A percentile compares a stretch with the other conserved stretches of the same genome.
Evolutionary conservation across 208 protist species (phyloP).

Genomic region (Acanthamoeba healyi): DNA sequence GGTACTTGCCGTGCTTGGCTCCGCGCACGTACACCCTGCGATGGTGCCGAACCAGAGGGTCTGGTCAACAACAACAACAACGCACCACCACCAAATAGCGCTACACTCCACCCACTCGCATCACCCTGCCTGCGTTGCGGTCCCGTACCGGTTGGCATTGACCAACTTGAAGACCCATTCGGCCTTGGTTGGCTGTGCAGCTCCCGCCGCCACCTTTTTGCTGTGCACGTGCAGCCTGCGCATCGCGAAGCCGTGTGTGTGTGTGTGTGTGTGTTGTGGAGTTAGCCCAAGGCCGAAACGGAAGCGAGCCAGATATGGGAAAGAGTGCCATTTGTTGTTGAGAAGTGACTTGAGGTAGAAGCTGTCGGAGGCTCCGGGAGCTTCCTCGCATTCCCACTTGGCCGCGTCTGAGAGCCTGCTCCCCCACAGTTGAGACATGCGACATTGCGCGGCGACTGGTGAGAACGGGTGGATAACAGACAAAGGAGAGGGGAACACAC

Average conservation of each 20-base stretch:
- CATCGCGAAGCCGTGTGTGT: neutral
- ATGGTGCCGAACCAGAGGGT: neutral
- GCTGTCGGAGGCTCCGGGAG: neutral
- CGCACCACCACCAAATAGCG: too few relatives aligned
- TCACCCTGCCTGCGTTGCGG: neutral
- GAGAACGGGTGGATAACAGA: too few relatives aligned
- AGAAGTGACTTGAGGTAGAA: constrained; percentile 8
- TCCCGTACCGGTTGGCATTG: constrained; percentile 41
- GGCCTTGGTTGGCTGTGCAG: neutral
- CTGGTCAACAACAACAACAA: neutral
- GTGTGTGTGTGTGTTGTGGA: too few relatives aligned
- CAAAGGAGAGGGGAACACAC: neutral
- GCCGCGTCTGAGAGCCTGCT: constrained; percentile 26
- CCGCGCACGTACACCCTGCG: neutral
- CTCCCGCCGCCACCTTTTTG: neutral
- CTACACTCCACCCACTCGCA: neutral
- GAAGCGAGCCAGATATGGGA: neutral
- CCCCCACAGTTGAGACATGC: neutral
- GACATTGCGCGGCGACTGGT: neutral
- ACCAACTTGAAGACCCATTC: constrained; percentile 25
- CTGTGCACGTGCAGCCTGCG: neutral
- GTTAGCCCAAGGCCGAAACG: too few relatives aligned
- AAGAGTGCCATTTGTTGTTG: constrained; percentile 30
- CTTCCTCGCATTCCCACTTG: constrained; percentile 54
- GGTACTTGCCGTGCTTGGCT: constrained; percentile 45